A percentile compares a stretch with the other conserved stretches of the same genome.
These are phyloP conservation scores for Immersiporthe knoxdaviesiana DNA, from an alignment of 2,329 filamentous ascomycete species.

Conservation along the genomic window DNA sequence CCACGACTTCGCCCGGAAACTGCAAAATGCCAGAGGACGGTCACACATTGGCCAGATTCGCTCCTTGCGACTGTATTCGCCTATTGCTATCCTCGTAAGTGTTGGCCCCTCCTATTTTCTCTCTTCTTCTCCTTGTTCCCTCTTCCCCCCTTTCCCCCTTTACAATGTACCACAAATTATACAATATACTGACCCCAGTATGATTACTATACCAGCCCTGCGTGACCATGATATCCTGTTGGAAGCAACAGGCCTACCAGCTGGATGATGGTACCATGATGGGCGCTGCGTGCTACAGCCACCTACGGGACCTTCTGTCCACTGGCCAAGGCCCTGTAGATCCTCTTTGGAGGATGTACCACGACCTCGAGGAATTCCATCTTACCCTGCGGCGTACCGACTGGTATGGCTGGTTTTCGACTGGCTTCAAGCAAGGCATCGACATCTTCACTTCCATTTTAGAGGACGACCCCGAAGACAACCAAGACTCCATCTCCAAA, in stretches of 20 bases:
- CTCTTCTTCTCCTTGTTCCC: neutral
- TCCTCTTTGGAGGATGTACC: constrained; percentile 4
- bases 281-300: neutral
- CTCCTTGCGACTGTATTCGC: constrained; percentile 2
- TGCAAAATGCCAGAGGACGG: neutral
- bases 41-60: neutral
- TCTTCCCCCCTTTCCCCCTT: too few relatives aligned
- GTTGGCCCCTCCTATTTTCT: neutral
- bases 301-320: neutral
- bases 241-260: too few relatives aligned
- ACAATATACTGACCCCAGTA: neutral
- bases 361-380: constrained; percentile 16
- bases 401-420: constrained; percentile 15
- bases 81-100: constrained; percentile 10
- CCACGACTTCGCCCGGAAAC: neutral
- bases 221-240: neutral
- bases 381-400: constrained; percentile 22
- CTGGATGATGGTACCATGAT: too few relatives aligned
- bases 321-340: constrained; percentile 1
- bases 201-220: neutral
- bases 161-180: too few relatives aligned
- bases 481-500: too few relatives aligned
- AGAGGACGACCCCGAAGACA: too few relatives aligned
- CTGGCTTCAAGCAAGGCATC: too few relatives aligned
- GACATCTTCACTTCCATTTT: too few relatives aligned